Conservation (phyloP, 2,329 filamentous ascomycete species). For the Aureobasidium leucospermi region DNA sequence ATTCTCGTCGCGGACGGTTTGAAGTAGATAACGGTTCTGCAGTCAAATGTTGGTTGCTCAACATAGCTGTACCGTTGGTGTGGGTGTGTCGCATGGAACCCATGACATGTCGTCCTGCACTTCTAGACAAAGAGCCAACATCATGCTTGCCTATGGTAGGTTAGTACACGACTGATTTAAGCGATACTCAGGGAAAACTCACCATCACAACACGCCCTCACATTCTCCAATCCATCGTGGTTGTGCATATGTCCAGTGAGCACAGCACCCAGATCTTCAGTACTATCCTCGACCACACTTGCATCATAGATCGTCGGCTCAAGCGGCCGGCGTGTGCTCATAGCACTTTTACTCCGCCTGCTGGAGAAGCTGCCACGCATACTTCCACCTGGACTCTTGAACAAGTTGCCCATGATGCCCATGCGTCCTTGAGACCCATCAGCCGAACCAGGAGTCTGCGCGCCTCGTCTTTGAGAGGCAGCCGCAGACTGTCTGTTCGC, state of each 20-base stretch:
- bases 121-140: conserved; percentile 37
- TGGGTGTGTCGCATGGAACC: conserved; percentile 7
- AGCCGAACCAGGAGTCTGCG: neutral
- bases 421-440: conserved; percentile 13
- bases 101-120: conserved; percentile 2
- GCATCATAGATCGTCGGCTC: conserved; percentile 40
- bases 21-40: neutral
- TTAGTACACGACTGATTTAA: conserved; percentile 1
- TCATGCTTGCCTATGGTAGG: conserved; percentile 40
- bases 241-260: conserved; percentile 68
- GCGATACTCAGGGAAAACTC: conserved; percentile 34
- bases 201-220: conserved; percentile 96
- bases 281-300: conserved; percentile 58
- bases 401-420: conserved; percentile 37
- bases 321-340: conserved; percentile 21
- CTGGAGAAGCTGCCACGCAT: conserved; percentile 43
- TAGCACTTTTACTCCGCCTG: conserved; percentile 34
- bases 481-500: conserved; percentile 13
- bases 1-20: neutral
- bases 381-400: conserved; percentile 30
- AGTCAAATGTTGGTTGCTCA: neutral
- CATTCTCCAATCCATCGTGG: conserved; percentile 80
- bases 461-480: neutral
- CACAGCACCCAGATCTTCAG: conserved; percentile 72
- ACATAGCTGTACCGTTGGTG: neutral